Conservation (phyloP, 371 early-diverging fungal genomes). For the Lichtheimia corymbifera region DNA sequence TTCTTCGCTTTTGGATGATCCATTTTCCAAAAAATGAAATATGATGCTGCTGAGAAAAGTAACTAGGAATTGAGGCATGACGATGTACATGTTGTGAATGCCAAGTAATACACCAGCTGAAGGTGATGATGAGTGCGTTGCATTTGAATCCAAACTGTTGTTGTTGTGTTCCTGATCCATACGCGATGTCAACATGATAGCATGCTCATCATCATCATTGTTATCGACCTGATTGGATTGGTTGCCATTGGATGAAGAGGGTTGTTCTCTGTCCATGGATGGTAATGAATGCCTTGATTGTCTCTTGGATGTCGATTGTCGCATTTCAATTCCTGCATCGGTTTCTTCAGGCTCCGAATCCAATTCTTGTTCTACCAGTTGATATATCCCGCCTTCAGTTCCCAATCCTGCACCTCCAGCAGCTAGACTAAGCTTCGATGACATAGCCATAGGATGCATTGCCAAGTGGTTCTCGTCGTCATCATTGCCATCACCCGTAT, state of each 20-base stretch:
- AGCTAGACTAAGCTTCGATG: conserved; percentile 29
- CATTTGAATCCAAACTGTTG: conserved; percentile 19
- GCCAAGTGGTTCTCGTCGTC: conserved; percentile 4
- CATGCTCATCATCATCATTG: neutral
- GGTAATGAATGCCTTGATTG: neutral
- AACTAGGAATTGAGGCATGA: conserved; percentile 89
- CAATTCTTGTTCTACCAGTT: conserved; percentile 27
- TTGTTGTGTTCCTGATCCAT: conserved; percentile 1
- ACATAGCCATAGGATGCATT: conserved; percentile 19
- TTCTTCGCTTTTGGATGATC: conserved; percentile 14
- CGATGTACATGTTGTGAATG: conserved; percentile 94
- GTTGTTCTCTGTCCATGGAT: neutral
- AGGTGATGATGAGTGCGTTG: conserved; percentile 5
- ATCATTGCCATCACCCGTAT: neutral
- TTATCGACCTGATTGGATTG: neutral
- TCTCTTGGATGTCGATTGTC: neutral
- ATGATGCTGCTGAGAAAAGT: conserved; percentile 74
- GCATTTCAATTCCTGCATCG: conserved; percentile 18
- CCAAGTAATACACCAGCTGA: conserved; percentile 87
- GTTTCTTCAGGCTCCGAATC: conserved; percentile 20
- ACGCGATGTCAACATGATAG: neutral
- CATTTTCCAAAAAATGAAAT: conserved; percentile 65
- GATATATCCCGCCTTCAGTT: conserved; percentile 40
- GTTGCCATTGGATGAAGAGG: neutral
- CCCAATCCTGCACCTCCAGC: conserved; percentile 32